A percentile compares a stretch with the other conserved stretches of the same genome.
Conservation (phyloP, 2,329 filamentous ascomycete genomes). For the Fusarium neocosmosporiellum region DNA sequence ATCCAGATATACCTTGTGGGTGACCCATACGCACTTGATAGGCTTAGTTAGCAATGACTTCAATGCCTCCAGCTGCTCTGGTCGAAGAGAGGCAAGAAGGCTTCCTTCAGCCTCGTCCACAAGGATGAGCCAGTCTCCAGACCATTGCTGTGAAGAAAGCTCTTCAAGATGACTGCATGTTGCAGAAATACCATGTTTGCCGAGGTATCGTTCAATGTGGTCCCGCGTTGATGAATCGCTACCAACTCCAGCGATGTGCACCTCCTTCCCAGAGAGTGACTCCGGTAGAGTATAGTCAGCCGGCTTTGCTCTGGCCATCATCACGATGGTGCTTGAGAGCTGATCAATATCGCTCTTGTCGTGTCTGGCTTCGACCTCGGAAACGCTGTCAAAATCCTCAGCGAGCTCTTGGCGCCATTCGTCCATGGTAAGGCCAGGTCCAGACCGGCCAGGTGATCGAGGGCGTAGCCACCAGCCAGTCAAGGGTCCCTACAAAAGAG, state of each 20-base stretch:
- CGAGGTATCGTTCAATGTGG: conserved; percentile 12
- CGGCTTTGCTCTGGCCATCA: conserved; percentile 35
- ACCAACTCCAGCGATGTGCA: conserved; percentile 26
- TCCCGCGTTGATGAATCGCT: not conserved
- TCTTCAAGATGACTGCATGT: conserved; percentile 28
- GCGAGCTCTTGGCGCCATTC: conserved; percentile 38
- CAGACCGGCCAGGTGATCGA: conserved; percentile 38
- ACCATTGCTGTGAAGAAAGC: conserved; percentile 21
- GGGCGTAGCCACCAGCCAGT: conserved; percentile 40
- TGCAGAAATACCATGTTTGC: conserved; percentile 13
- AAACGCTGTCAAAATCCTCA: conserved; percentile 34
- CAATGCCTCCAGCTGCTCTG: conserved; percentile 23
- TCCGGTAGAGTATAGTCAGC: conserved; percentile 8
- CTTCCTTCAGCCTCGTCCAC: conserved; percentile 35
- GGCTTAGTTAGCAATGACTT: conserved; percentile 30
- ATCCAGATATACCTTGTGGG: conserved; percentile 35
- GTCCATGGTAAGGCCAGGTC: conserved; percentile 37
- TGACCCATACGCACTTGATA: conserved; percentile 39
- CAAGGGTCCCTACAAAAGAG: conserved; percentile 28
- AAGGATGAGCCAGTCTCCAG: conserved; percentile 34
- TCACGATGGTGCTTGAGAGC: conserved; percentile 37
- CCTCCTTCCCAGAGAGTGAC: conserved; percentile 16
- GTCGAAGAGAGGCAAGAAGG: conserved; percentile 29
- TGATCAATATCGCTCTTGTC: conserved; percentile 15
- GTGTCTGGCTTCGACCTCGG: conserved; percentile 25